Conservation (phyloP, 2,329 filamentous ascomycete species). For the Mycosphaerella sp. region DNA sequence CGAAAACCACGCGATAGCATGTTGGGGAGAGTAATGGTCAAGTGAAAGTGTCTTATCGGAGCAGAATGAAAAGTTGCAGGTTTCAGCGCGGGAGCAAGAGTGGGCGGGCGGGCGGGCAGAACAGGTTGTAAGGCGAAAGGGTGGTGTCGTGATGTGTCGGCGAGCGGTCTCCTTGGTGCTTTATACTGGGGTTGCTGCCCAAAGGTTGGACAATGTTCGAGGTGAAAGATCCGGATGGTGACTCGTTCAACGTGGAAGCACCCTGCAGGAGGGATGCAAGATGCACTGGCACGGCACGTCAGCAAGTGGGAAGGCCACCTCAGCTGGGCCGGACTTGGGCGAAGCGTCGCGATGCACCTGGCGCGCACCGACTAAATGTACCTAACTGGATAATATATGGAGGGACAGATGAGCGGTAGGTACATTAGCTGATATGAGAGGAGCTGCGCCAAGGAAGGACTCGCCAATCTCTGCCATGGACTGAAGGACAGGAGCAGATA, state of each 20-base stretch:
- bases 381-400: neutral
- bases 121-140: neutral
- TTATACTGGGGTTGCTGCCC: conserved; percentile 1
- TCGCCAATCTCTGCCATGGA: too few species aligned
- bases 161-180: neutral
- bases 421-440: too few species aligned
- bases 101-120: conserved; percentile 6
- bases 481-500: too few species aligned
- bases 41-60: conserved; percentile 16
- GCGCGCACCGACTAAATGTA: too few species aligned
- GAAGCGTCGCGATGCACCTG: too few species aligned
- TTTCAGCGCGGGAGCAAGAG: conserved; percentile 5
- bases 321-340: neutral
- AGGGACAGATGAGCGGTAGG: too few species aligned
- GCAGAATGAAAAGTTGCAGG: neutral
- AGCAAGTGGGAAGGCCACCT: neutral
- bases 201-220: conserved; percentile 3
- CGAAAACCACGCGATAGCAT: conserved; percentile 28
- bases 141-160: neutral
- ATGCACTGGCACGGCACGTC: neutral
- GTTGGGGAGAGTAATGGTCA: conserved; percentile 13
- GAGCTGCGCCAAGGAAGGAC: too few species aligned
- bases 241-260: conserved; percentile 3
- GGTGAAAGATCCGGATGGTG: neutral
- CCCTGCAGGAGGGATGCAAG: conserved; percentile 2